Base-by-base conservation (phyloP, 2,329 filamentous ascomycete genomes). In the Fusarium staphyleae region DNA sequence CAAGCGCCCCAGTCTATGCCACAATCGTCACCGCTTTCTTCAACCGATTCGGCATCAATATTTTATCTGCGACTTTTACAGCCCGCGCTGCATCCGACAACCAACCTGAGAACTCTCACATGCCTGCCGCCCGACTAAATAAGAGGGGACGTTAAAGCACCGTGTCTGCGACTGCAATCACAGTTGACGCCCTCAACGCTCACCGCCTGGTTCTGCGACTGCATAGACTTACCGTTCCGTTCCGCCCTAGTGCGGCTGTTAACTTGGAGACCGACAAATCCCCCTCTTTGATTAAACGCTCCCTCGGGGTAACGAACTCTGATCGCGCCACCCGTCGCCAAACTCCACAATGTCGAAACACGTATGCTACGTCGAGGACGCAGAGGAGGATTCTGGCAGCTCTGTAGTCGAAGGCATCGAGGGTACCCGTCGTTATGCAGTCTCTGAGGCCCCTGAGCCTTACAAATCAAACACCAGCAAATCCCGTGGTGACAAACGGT, bases 391-490 rank as follows among this genome's bases (percentile, higher is more conserved):
- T 43, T 71, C 74, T 11, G 79, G 75, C 33, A 77, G 77, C 47
- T 69, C 74, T 29, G 68, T 76, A 30, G 70, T 75, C 33, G 71
- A 71, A 57, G 76, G 75, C 36, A 74, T 74, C 15, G 68, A 67
- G 55, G 70, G 72, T 52, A 76, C 72, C 36, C 71, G 74, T 24
- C 69, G 66, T 41, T 84, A 82, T 70, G 81, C 81, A 59, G 72
- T 72, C 28, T 81, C 79, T 24, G 70, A 75, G 45, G 76, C 73
- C n/a, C 70, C 75, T 24, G 49, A 53, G 29, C 77, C 78, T 9
- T 68, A 64, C 43, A 82, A 79, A 57, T 77, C 82, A 65, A 84
- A 84, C 67, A 82, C 77, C 15, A 70, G 80, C 57, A 80, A 77
- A 66, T 73, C 78, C 35, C 77, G 79, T 55, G 77, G 79, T 56